phyloP scores from a whole-genome alignment of 495 filamentous ascomycete species.

The Penicillium longicatenatum region DNA sequence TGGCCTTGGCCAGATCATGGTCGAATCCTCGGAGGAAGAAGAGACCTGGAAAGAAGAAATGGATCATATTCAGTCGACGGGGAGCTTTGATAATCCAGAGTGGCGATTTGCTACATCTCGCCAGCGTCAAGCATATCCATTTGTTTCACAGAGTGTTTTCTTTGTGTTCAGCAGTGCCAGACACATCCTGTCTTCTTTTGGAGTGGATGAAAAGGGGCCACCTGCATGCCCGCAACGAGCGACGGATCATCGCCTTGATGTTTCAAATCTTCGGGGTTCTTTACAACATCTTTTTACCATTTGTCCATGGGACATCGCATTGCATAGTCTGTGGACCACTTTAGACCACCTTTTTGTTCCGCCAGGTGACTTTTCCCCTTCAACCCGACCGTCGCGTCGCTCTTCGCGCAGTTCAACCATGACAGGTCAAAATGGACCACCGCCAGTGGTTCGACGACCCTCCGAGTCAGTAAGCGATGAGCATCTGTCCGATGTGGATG shows the following conservation, averaged over 20 bases:
- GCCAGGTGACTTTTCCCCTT: constrained; percentile 54
- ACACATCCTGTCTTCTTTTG: constrained; percentile 68
- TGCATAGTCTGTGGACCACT: constrained; percentile 77
- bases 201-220: constrained; percentile 30
- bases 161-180: constrained; percentile 68
- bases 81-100: constrained; percentile 42
- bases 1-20: constrained; percentile 39
- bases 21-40: constrained; percentile 39
- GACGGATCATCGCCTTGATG: constrained; percentile 27
- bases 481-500: constrained; percentile 54
- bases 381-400: constrained; percentile 37
- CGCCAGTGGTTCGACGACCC: constrained; percentile 30
- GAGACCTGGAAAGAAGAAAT: constrained; percentile 44
- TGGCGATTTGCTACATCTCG: constrained; percentile 42
- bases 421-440: constrained; percentile 20
- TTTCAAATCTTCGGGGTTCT: constrained; percentile 34
- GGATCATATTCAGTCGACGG: constrained; percentile 39
- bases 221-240: constrained; percentile 8
- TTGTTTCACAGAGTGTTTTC: constrained; percentile 74
- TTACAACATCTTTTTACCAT: constrained; percentile 39
- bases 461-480: constrained; percentile 33
- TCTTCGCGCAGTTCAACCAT: constrained; percentile 40
- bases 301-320: constrained; percentile 57
- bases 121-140: constrained; percentile 49
- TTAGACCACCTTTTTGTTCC: constrained; percentile 68